phyloP scores from a whole-genome alignment of 2,329 filamentous ascomycete genomes.

The Teratosphaeria pseudoeucalypti region DNA sequence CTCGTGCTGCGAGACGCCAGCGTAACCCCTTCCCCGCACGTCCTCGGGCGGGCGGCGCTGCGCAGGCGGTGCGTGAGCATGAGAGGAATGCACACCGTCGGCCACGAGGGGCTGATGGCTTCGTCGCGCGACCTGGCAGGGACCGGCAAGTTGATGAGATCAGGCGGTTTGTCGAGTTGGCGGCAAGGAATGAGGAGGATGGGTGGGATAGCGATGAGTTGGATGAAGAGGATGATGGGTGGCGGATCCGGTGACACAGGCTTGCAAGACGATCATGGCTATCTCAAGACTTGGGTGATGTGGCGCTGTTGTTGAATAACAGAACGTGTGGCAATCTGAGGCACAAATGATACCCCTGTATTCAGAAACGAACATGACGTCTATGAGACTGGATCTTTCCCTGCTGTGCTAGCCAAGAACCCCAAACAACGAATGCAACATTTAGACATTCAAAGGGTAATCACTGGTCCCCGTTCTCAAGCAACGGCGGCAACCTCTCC shows the following conservation, averaged over 20 bases:
- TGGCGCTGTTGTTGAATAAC: background rate
- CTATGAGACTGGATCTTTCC: background rate
- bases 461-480: background rate
- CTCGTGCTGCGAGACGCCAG: constrained; percentile 7
- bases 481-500: constrained; percentile 28
- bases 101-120: background rate
- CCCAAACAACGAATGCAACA: too few relatives aligned
- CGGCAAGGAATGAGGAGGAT: constrained; percentile 44
- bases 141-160: constrained; percentile 27
- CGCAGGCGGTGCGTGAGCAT: constrained; percentile 8
- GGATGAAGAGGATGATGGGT: constrained; percentile 28
- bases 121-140: constrained; percentile 7
- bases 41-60: constrained; percentile 7
- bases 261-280: background rate
- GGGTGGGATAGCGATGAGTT: constrained; percentile 51
- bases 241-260: constrained; percentile 14
- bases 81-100: constrained; percentile 5
- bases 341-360: background rate
- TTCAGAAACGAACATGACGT: background rate
- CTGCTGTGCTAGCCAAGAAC: background rate
- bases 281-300: too few relatives aligned
- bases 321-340: background rate
- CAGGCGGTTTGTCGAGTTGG: constrained; percentile 43
- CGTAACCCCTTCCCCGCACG: constrained; percentile 17
- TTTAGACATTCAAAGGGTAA: too few relatives aligned